phyloP scores from a whole-genome alignment of 2,329 filamentous ascomycete species.

The Ophidiomyces ophidiicola region DNA sequence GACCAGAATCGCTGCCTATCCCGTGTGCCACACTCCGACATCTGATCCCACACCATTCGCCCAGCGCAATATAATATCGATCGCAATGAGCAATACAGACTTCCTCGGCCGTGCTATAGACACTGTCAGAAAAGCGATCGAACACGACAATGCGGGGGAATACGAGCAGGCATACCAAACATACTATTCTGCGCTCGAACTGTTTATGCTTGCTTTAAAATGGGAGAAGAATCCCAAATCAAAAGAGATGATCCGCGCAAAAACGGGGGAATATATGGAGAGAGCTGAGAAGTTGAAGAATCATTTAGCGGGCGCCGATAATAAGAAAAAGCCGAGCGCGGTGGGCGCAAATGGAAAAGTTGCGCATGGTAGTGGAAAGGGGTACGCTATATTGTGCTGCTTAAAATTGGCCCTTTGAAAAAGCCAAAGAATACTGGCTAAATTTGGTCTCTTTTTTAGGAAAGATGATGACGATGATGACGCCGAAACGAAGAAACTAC shows the following conservation, averaged over 20 bases:
- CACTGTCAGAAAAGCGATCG: constrained; percentile 93
- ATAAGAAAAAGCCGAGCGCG: constrained; percentile 41
- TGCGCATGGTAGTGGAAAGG: constrained; percentile 42
- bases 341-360: constrained; percentile 42
- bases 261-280: constrained; percentile 95
- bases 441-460: constrained; percentile 17
- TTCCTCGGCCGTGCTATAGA: constrained; percentile 95
- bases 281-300: constrained; percentile 95
- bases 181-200: constrained; percentile 90
- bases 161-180: constrained; percentile 95
- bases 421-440: neutral
- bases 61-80: constrained; percentile 10
- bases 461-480: constrained; percentile 59
- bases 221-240: constrained; percentile 98
- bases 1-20: too few species aligned
- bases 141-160: constrained; percentile 85
- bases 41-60: neutral
- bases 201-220: constrained; percentile 97
- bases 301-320: constrained; percentile 58
- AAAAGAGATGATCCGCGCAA: constrained; percentile 93
- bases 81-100: constrained; percentile 83
- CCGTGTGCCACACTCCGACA: too few species aligned
- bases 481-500: constrained; percentile 88
- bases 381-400: constrained; percentile 31
- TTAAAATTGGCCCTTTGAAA: neutral